Evolutionary conservation across 1,284 basidiomycete species (phyloP), one percentile per base, ranked within the genome.

Genomic region (Cutaneotrichosporon cavernicola): DNA sequence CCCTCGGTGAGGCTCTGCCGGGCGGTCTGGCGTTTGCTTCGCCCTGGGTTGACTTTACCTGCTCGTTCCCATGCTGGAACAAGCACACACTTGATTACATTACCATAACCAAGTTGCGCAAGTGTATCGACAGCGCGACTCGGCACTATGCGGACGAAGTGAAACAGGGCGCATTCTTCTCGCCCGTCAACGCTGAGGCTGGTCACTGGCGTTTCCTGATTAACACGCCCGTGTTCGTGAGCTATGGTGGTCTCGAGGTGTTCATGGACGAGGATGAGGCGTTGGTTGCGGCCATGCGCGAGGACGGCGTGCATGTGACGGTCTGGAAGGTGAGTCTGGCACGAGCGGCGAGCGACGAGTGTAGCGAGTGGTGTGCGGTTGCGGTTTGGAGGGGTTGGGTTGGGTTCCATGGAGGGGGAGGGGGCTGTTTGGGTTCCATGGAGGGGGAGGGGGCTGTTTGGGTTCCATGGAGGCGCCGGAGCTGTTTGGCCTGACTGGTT

Each of bases 21-120:
- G 82, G 83, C n/a, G 81, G 78, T 3, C 76, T 88, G 10, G 73
- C 87, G 22, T 81, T 86, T 9, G 76, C 83, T 46, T 87, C 87
- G 0, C 86, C 86, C 0, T 86, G 85, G 85, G 73, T 73, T 2
- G 87, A 89, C 72, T 71, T 87, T 13, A 68, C 67, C 9, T 58
- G 64, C 43, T 71, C 72, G 5, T 64, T 70, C 31, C 60, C 67
- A 10, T 63, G 58, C 18, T 63, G 60, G 50, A 56, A 56, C 31
- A 34, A 5, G 16, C 21, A 60, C 38, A 30, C 4, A 18, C 34
- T 38, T 22, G 67, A 71, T 65, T 55, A 61, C 21, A 61, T 72
- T 53, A 52, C 63, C 36, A 46, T 32, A 30, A 18, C 63, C 14
- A 43, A 38, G 10, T 60, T 66, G 40, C 8, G 32, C 5, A 53